Conservation (phyloP, 2,329 filamentous ascomycete species). For the Clonostachys chloroleuca region DNA sequence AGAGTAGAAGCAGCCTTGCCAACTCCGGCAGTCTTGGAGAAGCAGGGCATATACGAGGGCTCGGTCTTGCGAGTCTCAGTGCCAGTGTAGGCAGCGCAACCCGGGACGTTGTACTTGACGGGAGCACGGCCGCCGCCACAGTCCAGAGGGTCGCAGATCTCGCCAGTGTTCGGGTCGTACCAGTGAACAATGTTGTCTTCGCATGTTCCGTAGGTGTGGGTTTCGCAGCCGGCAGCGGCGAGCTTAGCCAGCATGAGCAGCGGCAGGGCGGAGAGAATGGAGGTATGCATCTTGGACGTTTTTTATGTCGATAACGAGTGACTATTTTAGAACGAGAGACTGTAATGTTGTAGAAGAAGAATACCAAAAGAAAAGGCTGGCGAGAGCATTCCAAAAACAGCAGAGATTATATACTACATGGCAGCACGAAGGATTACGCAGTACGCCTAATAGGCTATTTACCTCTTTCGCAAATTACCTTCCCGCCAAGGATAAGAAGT, state of each 20-base stretch:
- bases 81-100: conserved; percentile 37
- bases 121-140: conserved; percentile 50
- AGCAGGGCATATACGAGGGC: not conserved
- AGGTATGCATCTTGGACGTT: too few relatives aligned
- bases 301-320: too few relatives aligned
- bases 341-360: too few relatives aligned
- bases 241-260: not conserved
- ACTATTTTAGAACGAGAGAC: too few relatives aligned
- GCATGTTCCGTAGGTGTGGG: not conserved
- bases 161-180: conserved; percentile 44
- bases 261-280: not conserved
- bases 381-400: too few relatives aligned
- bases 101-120: conserved; percentile 41
- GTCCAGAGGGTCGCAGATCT: conserved; percentile 46
- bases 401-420: too few relatives aligned
- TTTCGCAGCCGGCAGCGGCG: not conserved
- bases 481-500: too few relatives aligned
- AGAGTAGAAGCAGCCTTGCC: too few relatives aligned
- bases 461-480: too few relatives aligned
- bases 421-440: too few relatives aligned
- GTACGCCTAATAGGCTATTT: too few relatives aligned
- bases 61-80: conserved; percentile 15
- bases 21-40: not conserved
- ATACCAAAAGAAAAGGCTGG: too few relatives aligned
- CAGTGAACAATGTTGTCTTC: conserved; percentile 7